Base-by-base conservation (phyloP, 768 basidiomycete genomes). In the Termitomyces sp. region DNA sequence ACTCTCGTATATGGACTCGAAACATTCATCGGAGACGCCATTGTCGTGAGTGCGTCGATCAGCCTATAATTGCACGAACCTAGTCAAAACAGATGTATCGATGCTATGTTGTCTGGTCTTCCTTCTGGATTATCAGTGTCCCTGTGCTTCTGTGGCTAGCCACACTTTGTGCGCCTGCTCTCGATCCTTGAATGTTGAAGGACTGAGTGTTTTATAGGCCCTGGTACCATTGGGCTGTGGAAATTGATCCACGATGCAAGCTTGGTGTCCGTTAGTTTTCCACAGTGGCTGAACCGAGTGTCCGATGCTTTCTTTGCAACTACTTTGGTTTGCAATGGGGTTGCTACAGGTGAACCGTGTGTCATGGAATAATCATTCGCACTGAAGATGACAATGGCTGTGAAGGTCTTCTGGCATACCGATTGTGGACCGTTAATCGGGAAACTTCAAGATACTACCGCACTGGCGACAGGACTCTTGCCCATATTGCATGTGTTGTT, bases 321-420 rank as follows among this genome's bases (percentile, higher is more conserved):
- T 23, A 45, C 56, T 52, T 41, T 53, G 37, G 45, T 34, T 11
- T 44, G 17, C 5, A 53, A 58, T 53, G 30, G 34, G 0, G 32
- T 57, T 9, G 35, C 44, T 6, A 58, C 56, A 4, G 28, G 56
- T 58, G 11, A 41, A 21, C 1, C 11, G 2, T 23, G 1, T 6
- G 1, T 25, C 16, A 3, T 3, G 11, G n/a, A 10, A 27, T 10
- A 19, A 17, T n/a, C 6, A 6, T 6, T 34, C 5, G 34, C 12
- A 7, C 34, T 34, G 32, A 34, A 34, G 34, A 34, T 34, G 34
- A 34, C 11, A 11, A 32, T 11, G n/a, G n/a, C 16, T 32, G 7
- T 19, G 12, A 30, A 58, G 56, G 51, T 32, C 48, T 58, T 30
- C 21, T 58, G 41, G 57, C 57, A 5, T 58, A 54, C 34, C 47